Conservation (phyloP, 1,139 yeast genomes). For the Suhomyces kunorum region DNA sequence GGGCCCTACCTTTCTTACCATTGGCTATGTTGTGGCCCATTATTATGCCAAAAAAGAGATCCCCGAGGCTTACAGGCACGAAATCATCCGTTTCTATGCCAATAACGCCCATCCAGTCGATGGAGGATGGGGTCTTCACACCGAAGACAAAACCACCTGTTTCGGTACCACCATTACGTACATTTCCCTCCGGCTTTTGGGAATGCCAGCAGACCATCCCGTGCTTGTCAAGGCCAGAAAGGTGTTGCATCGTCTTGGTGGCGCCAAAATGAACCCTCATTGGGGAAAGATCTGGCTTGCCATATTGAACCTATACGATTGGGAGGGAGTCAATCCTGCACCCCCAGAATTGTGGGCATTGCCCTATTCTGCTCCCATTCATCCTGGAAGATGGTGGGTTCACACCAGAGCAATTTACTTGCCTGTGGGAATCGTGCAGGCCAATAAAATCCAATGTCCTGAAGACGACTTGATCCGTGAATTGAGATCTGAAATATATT, state of each 20-base stretch:
- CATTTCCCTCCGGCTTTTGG: constrained; percentile 73
- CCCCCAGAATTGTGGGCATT: constrained; percentile 94
- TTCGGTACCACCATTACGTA: constrained; percentile 93
- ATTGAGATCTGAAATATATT: constrained; percentile 76
- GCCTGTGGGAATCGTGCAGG: constrained; percentile 80
- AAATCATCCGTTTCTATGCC: constrained; percentile 78
- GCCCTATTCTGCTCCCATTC: constrained; percentile 79
- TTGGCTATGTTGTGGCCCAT: constrained; percentile 78
- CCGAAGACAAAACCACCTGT: constrained; percentile 88
- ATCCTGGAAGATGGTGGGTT: constrained; percentile 99
- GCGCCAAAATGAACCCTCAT: constrained; percentile 88
- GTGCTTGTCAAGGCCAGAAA: constrained; percentile 78
- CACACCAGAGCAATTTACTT: constrained; percentile 92
- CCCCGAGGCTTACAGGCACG: constrained; percentile 64
- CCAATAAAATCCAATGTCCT: constrained; percentile 56
- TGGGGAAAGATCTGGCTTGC: constrained; percentile 98
- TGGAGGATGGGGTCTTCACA: constrained; percentile 99
- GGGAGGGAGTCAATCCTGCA: constrained; percentile 98
- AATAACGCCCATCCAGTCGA: constrained; percentile 95
- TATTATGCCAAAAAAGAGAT: constrained; percentile 71
- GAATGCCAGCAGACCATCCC: constrained; percentile 71
- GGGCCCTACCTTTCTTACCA: constrained; percentile 97
- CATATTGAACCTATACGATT: constrained; percentile 73
- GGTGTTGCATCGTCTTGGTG: constrained; percentile 74
- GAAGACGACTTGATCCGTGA: constrained; percentile 64